Conservation (phyloP, 768 basidiomycete species). For the Holtermanniella nyarrowii region DNA sequence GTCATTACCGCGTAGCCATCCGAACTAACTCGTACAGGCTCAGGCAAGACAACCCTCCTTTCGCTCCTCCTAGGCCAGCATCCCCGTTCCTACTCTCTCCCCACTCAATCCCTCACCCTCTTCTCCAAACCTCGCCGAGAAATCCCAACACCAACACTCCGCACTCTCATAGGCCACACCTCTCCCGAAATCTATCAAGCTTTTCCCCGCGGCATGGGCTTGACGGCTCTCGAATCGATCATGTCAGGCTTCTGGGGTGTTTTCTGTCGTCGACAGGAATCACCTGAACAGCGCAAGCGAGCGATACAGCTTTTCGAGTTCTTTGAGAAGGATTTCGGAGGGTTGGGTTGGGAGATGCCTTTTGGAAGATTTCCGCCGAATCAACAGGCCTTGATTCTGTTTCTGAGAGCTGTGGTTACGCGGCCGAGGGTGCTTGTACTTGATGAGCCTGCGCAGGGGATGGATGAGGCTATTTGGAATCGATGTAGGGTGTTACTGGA, state of each 20-base stretch:
- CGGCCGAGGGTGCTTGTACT: constrained; percentile 64
- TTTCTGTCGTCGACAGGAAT: constrained; percentile 51
- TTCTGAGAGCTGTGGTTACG: constrained; percentile 76
- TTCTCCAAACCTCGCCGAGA: constrained; percentile 55
- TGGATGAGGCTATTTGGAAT: constrained; percentile 68
- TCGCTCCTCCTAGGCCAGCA: constrained; percentile 87
- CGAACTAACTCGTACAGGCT: constrained; percentile 47
- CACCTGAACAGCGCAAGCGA: constrained; percentile 44
- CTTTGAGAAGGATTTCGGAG: constrained; percentile 39
- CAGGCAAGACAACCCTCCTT: constrained; percentile 88
- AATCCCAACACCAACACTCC: constrained; percentile 55
- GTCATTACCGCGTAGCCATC: constrained; percentile 3
- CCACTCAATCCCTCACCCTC: constrained; percentile 48
- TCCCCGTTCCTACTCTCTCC: constrained; percentile 77
- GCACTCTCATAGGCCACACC: constrained; percentile 65
- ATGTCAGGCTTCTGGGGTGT: constrained; percentile 83
- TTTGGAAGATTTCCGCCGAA: constrained; percentile 62
- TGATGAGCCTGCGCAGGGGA: constrained; percentile 89
- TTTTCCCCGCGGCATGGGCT: constrained; percentile 61
- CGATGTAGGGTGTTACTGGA: constrained; percentile 58
- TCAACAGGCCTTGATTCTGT: constrained; percentile 68
- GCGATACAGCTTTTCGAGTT: constrained; percentile 54
- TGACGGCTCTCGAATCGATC: constrained; percentile 67
- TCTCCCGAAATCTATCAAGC: constrained; percentile 86
- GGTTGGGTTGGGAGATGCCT: constrained; percentile 46